These are phyloP conservation scores for Jatropha curcas DNA, from an alignment of 345 rosid species.

Conservation along the genomic window DNA sequence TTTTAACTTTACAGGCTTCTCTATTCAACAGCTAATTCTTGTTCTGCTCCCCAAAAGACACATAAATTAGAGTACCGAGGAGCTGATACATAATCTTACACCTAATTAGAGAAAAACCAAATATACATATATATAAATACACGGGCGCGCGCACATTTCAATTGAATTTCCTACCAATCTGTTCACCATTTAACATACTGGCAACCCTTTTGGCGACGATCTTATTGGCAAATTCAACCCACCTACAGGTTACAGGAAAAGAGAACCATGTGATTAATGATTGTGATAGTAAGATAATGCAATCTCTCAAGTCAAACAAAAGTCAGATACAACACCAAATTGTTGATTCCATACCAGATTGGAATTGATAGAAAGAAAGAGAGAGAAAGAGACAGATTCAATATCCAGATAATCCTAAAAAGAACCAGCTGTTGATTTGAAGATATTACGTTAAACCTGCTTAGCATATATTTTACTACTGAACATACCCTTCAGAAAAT, in stretches of 20 bases:
- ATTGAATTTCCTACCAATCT: conserved; percentile 52
- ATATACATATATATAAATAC: too few species aligned
- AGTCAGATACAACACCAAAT: not conserved
- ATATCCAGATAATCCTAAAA: not conserved
- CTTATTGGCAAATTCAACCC: conserved; percentile 92
- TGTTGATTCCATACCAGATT: not conserved
- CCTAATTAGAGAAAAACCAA: not conserved
- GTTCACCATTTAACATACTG: conserved; percentile 86
- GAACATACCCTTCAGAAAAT: conserved; percentile 79
- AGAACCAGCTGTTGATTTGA: not conserved
- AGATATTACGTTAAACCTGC: not conserved
- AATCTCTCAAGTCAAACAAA: conserved; percentile 8
- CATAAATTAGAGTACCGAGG: not conserved
- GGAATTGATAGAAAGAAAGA: not conserved
- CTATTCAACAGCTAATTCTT: not conserved
- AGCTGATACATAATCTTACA: not conserved
- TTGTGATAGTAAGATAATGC: conserved; percentile 3
- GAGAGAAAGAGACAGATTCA: not conserved
- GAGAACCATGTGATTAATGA: not conserved
- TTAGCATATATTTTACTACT: not conserved
- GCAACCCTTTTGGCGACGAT: conserved; percentile 77
- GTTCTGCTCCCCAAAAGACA: not conserved
- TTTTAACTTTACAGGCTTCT: not conserved
- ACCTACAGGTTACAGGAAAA: conserved; percentile 45
- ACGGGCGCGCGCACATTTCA: too few species aligned